Percentiles rank a stretch among this genome's conserved stretches.
Evolutionary conservation across 768 basidiomycete species (phyloP).

Genomic region (Termitomyces sp.): DNA sequence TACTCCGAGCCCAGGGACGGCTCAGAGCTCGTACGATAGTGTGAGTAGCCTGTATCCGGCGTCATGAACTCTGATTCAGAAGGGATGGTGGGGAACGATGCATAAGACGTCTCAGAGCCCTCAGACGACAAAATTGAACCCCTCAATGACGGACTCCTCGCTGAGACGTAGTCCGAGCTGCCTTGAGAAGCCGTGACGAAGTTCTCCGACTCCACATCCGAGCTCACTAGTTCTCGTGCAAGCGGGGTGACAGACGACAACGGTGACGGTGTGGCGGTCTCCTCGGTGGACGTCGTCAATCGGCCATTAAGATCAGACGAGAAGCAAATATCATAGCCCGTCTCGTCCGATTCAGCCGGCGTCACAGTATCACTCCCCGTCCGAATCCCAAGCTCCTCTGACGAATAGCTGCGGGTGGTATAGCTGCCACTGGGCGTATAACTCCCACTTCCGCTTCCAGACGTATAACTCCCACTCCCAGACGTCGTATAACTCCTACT

Average conservation of each 20-base stretch:
- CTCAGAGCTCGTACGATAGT: slow-evolving; percentile 30
- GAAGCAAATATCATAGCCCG: slow-evolving; percentile 52
- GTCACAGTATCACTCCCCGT: slow-evolving; percentile 29
- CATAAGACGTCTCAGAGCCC: slow-evolving; percentile 46
- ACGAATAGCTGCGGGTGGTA: slow-evolving; percentile 18
- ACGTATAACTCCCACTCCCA: slow-evolving; percentile 9
- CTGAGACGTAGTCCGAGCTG: slow-evolving; percentile 51
- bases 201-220: slow-evolving; percentile 37
- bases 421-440: slow-evolving; percentile 22
- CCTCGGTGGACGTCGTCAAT: slow-evolving; percentile 29
- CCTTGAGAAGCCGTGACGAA: slow-evolving; percentile 47
- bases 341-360: slow-evolving; percentile 42
- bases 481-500: background rate
- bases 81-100: slow-evolving; percentile 60
- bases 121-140: slow-evolving; percentile 49
- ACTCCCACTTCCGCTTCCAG: slow-evolving; percentile 13
- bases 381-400: slow-evolving; percentile 15
- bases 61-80: slow-evolving; percentile 44
- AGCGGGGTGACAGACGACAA: slow-evolving; percentile 30
- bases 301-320: slow-evolving; percentile 47
- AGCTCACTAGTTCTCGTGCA: slow-evolving; percentile 22
- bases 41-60: slow-evolving; percentile 25
- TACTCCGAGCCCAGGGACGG: slow-evolving; percentile 38
- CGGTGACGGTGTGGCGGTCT: slow-evolving; percentile 33
- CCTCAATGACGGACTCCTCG: slow-evolving; percentile 40